Evolutionary conservation across 1,284 basidiomycete genomes (phyloP), one percentile per base, ranked within the genome.

Genomic region (Termitomyces sp.): DNA sequence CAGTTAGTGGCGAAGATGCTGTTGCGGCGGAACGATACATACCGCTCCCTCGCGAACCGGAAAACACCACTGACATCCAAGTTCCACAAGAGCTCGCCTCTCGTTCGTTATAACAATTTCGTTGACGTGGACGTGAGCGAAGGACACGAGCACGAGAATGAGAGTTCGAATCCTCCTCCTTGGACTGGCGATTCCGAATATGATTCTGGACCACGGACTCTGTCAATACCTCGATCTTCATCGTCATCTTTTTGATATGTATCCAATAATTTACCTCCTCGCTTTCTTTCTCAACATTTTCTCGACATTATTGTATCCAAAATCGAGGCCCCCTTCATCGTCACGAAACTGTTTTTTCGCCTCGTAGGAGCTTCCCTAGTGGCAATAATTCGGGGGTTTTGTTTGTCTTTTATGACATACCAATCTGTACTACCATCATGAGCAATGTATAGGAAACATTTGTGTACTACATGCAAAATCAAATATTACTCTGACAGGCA

Each of bases 1-100:
- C 79, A 81, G 54, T 69, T 82, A 17, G 77, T 83, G 46, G 81
- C 81, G 52, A 76, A 77, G 65, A 83, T 83, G 81, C 66, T 81
- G 41, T 70, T 83, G 58, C 72, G 75, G 50, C 46, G 67, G 33
- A 59, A 61, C 33, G 65, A 65, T 12, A 58, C 55, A 6, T 55
- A 55, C 15, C 62, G 60, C 4, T 55, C 63, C 6, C 54, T 65
- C 6, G 50, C 53, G 24, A 57, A 59, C 40, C 60, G 62, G 7
- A 62, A 59, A 50, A 48, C 59, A 9, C 58, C 61, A 9, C 39
- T 44, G 17, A 33, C 44, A 8, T 40, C n/a, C 28, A 56, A 52
- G 44, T 53, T 48, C 21, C 28, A 50, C 34, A 31, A 34, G 44
- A 59, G 53, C 33, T 59, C 58, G 6, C 58, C 58, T 10, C 43